These are phyloP conservation scores for Aspergillus quadrilineatus DNA, from an alignment of 2,329 filamentous ascomycete species.

Conservation along the genomic window DNA sequence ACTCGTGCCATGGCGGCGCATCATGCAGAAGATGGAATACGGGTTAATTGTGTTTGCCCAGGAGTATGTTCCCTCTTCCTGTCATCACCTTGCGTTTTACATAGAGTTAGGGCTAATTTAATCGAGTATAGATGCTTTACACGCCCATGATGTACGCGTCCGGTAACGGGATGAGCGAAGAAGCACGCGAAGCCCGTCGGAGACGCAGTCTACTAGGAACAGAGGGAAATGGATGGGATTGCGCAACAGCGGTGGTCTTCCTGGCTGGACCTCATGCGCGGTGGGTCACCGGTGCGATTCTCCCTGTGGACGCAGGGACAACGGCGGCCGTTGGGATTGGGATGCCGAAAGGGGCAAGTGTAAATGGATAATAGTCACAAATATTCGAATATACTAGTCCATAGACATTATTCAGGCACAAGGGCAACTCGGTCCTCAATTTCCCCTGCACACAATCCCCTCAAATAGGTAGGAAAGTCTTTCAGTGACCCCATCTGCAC, in stretches of 20 bases:
- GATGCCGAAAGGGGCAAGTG: conserved; percentile 40
- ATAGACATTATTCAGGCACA: not conserved
- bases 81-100: not conserved
- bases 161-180: conserved; percentile 48
- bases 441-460: conserved; percentile 37
- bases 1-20: conserved; percentile 58
- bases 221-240: conserved; percentile 57
- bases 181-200: conserved; percentile 50
- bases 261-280: conserved; percentile 53
- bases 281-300: conserved; percentile 53
- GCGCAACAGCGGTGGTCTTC: conserved; percentile 52
- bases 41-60: conserved; percentile 58
- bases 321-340: conserved; percentile 45
- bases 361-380: conserved; percentile 25
- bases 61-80: conserved; percentile 25
- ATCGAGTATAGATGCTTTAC: conserved; percentile 45
- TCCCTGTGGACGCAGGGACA: conserved; percentile 51
- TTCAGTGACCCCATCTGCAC: conserved; percentile 33
- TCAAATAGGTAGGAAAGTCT: conserved; percentile 36
- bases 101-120: no score
- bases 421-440: conserved; percentile 28
- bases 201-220: conserved; percentile 53
- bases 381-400: not conserved
- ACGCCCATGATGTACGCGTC: conserved; percentile 56
- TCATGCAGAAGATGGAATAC: conserved; percentile 51